Base-by-base conservation (phyloP, 768 basidiomycete genomes). In the Panaeolus cyanescens region DNA sequence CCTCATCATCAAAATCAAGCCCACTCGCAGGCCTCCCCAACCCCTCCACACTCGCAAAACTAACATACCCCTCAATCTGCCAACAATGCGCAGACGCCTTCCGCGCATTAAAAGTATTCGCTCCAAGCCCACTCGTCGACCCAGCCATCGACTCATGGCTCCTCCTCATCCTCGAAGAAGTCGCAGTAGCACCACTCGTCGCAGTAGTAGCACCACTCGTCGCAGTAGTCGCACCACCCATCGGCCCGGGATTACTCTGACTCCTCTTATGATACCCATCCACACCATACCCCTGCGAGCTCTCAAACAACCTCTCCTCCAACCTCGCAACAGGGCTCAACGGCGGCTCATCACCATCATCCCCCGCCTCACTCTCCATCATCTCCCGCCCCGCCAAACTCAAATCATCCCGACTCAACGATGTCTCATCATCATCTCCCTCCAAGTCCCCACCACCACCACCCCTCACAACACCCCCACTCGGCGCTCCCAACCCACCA, bases 11-110 rank as follows among this genome's bases (percentile, higher is more conserved):
- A 31, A 62, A 17, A 9, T 61, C 6, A 40, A 67, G 64, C 7
- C 67, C 68, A 25, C 79, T 83, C 0, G 85, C 81, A 15, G 89
- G 89, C 20, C 77, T 78, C 0, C 89, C 89, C 7, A 90, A 77
- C 22, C 89, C 89, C 73, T 87, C 87, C 9, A 90, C 81, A 54
- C 79, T 82, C 37, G 85, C 80, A 59, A 90, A 90, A n/a, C 82
- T 84, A 33, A 90, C 85, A 64, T 90, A 90, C 1, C 89, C 89
- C 15, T 84, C 78, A 31, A 85, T 81, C 32, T 79, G 72, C 25
- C 77, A 79, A 63, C 87, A 83, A 59, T 82, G 80, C 32, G 80
- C 83, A n/a, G 81, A 81, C 5, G 89, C 89, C 20, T 79, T 81
- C 37, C 84, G 82, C 10, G 83, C 86, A 67, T 91, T 86, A 77